Evolutionary conservation across 2,329 filamentous ascomycete species (phyloP).

Genomic region (Sporothrix protearum): DNA sequence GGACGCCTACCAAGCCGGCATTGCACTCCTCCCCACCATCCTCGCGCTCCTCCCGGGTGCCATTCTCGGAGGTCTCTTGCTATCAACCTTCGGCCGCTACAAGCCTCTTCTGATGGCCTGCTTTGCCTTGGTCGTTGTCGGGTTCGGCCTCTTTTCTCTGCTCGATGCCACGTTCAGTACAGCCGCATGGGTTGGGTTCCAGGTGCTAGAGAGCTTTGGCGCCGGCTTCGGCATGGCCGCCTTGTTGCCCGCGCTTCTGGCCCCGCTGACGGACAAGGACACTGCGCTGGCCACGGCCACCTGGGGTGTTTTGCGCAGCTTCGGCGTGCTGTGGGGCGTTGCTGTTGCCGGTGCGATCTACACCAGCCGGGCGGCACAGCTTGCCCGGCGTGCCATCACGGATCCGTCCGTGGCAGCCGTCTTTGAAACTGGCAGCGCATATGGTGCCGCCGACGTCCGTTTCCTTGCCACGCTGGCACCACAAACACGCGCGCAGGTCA

Average conservation of each 20-base stretch:
- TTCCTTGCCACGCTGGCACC: neutral
- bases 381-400: neutral
- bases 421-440: neutral
- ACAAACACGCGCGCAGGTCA: neutral
- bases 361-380: neutral
- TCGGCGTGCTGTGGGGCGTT: neutral
- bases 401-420: neutral
- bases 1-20: slow-evolving; percentile 35
- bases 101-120: neutral
- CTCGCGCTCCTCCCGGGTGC: slow-evolving; percentile 16
- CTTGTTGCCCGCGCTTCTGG: neutral
- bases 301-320: neutral
- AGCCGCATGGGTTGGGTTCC: neutral
- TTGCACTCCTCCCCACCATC: slow-evolving; percentile 33
- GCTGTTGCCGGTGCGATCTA: neutral
- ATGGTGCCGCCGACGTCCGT: neutral
- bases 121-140: neutral
- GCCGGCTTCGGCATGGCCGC: neutral
- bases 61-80: neutral
- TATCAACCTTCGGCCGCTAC: neutral
- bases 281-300: neutral
- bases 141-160: neutral
- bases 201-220: neutral
- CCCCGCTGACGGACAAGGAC: neutral
- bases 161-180: neutral